phyloP scores from a whole-genome alignment of 352 stramenopile species.

The Phytophthora vignae region DNA sequence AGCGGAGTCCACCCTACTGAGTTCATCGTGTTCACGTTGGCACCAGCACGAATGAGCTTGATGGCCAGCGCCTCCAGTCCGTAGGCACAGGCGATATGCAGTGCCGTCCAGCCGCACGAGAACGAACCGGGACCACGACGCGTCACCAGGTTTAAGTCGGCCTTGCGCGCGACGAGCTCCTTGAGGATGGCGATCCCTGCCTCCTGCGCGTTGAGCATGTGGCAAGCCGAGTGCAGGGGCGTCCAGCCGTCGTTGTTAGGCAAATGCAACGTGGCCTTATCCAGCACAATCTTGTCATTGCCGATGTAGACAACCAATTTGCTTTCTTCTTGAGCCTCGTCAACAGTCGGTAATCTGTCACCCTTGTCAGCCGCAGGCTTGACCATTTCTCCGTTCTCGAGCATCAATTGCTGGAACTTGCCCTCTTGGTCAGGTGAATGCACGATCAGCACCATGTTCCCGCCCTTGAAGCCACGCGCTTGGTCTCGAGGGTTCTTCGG shows the following conservation, averaged over 20 bases:
- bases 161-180: slow-evolving; percentile 63
- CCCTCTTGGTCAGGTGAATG: slow-evolving; percentile 55
- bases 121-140: slow-evolving; percentile 76
- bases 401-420: slow-evolving; percentile 58
- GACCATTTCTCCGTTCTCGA: slow-evolving; percentile 32
- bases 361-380: slow-evolving; percentile 17
- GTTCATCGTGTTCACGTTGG: slow-evolving; percentile 74
- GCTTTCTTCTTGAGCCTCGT: slow-evolving; percentile 40
- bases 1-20: slow-evolving; percentile 80
- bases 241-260: slow-evolving; percentile 88
- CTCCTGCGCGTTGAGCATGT: slow-evolving; percentile 76
- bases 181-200: slow-evolving; percentile 80
- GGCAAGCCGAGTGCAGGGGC: slow-evolving; percentile 75
- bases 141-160: slow-evolving; percentile 69
- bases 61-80: slow-evolving; percentile 73
- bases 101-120: slow-evolving; percentile 77
- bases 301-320: slow-evolving; percentile 72
- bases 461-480: slow-evolving; percentile 54
- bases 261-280: slow-evolving; percentile 65
- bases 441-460: slow-evolving; percentile 75
- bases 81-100: slow-evolving; percentile 84
- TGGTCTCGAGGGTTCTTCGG: slow-evolving; percentile 55
- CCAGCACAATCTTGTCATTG: slow-evolving; percentile 79
- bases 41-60: slow-evolving; percentile 77
- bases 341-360: slow-evolving; percentile 13